Base-by-base conservation (phyloP, 139 green algal genomes). In the Closterium sp. region DNA sequence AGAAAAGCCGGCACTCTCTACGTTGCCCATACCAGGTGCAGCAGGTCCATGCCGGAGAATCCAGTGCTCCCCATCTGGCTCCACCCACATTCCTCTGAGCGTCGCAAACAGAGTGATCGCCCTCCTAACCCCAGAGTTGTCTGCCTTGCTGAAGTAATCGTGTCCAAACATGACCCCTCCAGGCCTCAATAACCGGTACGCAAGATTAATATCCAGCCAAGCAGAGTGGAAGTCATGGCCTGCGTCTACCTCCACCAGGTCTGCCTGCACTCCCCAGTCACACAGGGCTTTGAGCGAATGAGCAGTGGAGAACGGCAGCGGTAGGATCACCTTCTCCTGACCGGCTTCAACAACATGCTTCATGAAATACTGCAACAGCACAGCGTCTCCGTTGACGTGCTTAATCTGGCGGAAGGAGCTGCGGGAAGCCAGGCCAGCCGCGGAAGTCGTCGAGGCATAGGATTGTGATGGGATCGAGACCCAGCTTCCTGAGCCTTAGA, bases 131-230 rank as follows among this genome's bases (percentile, higher is more conserved):
- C 81, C 89, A 25, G 23, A 88, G 10, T 89, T 92, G 33, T 89
- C 64, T 32, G 86, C 86, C 34, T 89, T 81, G 34, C 25, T 84
- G 86, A 83, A n/a, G 89, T 89, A 89, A 32, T 92, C 89, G 33
- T 92, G 89, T n/a, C 89, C 89, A 81, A 92, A 92, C 89, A 92
- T 92, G 16, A 92, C 89, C 8, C 89, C 89, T 84, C 76, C 76
- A 10, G 89, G 89, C 33, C 69, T 89, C 81, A 92, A 23, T 19
- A 92, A 33, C 34, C 25, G 84, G 85, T 89, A 76, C 12, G 89
- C 89, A 28, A 43, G 33, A 43, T 92, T 88, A 2, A 92, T 66
- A 34, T 92, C 89, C 32, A 81, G 32, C 89, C 89, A 92, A 4
- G 81, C 89, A 16, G 43, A 86, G 64, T 87, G 89, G 32, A 92